Evolutionary conservation across 2,329 filamentous ascomycete species (phyloP).

Genomic region (Ceratocystis alfenasii): DNA sequence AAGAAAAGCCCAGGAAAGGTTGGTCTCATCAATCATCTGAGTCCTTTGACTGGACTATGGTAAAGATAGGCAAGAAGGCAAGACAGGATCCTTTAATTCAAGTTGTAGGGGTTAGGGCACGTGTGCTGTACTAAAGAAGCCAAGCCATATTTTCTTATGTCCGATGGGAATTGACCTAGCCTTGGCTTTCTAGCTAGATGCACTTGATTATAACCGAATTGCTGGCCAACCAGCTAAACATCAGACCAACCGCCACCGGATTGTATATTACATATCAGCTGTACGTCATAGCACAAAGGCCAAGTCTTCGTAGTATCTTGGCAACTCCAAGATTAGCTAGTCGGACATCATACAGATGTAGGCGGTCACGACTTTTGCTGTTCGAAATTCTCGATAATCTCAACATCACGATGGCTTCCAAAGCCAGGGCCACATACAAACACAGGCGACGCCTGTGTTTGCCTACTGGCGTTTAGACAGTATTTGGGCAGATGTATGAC

Average conservation of each 20-base stretch:
- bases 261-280: not conserved
- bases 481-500: too few relatives aligned
- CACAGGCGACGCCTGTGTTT: too few relatives aligned
- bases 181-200: not conserved
- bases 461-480: too few relatives aligned
- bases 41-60: not conserved
- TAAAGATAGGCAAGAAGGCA: not conserved
- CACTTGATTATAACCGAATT: not conserved
- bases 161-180: not conserved
- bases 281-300: slow-evolving; percentile 4
- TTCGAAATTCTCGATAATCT: too few relatives aligned
- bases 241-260: not conserved
- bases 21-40: not conserved
- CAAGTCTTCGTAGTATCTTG: not conserved
- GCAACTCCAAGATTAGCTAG: not conserved
- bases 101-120: not conserved
- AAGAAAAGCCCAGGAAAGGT: not conserved
- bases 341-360: not conserved
- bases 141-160: not conserved
- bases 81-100: slow-evolving; percentile 5
- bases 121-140: too few relatives aligned
- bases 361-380: not conserved
- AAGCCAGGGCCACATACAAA: too few relatives aligned
- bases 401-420: too few relatives aligned
- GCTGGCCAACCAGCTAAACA: not conserved